phyloP scores from a whole-genome alignment of 352 stramenopile genomes.

The Phytophthora brassicae region DNA sequence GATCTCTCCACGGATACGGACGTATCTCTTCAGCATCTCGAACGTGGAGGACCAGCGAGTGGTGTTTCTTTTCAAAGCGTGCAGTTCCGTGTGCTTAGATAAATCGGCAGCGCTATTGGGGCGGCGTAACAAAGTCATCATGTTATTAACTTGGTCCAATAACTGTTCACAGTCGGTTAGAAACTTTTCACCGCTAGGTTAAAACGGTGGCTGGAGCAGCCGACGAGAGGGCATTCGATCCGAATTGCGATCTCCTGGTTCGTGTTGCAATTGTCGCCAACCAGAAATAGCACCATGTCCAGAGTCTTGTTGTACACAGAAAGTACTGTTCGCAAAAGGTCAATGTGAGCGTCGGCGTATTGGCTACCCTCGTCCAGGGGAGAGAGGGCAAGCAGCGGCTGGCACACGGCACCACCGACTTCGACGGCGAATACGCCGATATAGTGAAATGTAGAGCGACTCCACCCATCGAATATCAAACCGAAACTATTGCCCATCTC shows the following conservation, averaged over 20 bases:
- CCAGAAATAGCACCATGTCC: not conserved
- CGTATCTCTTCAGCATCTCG: no score
- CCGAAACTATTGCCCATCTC: not conserved
- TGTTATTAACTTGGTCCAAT: no score
- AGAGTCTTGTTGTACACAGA: not conserved
- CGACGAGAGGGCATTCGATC: not conserved
- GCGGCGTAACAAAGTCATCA: no score
- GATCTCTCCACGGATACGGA: no score
- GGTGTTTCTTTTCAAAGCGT: no score
- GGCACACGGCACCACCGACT: not conserved
- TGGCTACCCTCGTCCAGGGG: not conserved
- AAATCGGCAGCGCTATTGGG: no score
- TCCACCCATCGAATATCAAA: not conserved
- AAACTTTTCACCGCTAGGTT: constrained; percentile 5
- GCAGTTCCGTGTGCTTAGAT: no score
- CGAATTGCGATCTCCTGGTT: not conserved
- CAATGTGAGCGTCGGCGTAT: not conserved
- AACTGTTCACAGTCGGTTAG: no score
- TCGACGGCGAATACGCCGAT: not conserved
- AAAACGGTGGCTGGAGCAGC: constrained; percentile 4
- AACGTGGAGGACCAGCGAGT: no score
- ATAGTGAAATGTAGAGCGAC: not conserved
- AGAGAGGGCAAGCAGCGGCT: not conserved
- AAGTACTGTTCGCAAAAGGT: not conserved
- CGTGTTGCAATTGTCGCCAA: constrained; percentile 10